phyloP scores from a whole-genome alignment of 805 yeast genomes.

The Cyberlindnera samutprakarnensis region DNA sequence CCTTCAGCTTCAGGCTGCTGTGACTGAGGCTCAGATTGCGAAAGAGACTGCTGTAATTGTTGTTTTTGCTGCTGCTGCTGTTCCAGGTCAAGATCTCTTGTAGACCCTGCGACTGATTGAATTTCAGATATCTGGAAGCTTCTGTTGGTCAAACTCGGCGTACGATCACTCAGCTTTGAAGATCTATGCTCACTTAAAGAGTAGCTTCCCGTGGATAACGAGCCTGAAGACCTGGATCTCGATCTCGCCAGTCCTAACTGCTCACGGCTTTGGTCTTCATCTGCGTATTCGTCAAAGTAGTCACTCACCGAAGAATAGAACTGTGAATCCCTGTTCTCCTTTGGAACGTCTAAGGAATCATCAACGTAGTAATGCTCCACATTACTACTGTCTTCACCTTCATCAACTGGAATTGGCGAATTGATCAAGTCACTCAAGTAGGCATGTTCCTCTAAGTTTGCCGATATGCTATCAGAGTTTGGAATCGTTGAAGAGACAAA shows the following conservation, averaged over 20 bases:
- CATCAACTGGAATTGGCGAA: constrained; percentile 12
- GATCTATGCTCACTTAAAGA: constrained; percentile 21
- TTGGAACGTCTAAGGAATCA: background rate
- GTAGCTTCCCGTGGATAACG: constrained; percentile 25
- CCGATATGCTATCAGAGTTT: constrained; percentile 1
- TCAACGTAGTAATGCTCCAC: background rate
- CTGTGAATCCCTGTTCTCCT: constrained; percentile 12
- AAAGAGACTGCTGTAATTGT: too few relatives aligned
- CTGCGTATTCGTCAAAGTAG: constrained; percentile 21
- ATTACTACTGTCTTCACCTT: background rate
- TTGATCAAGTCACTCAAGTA: constrained; percentile 18
- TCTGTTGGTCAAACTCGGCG: constrained; percentile 18
- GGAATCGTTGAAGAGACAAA: background rate
- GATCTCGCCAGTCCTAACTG: background rate
- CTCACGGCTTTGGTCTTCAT: constrained; percentile 7
- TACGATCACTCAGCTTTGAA: constrained; percentile 19
- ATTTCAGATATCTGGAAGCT: constrained; percentile 8
- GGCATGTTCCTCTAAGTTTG: constrained; percentile 15
- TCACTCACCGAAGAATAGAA: constrained; percentile 20
- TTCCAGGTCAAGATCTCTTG: background rate
- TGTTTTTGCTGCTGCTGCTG: too few relatives aligned
- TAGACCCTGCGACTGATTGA: constrained; percentile 4
- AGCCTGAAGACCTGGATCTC: constrained; percentile 17
- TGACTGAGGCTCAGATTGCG: too few relatives aligned
- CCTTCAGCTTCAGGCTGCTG: too few relatives aligned